These are phyloP conservation scores for Oxytropis ochrocephala DNA, from an alignment of 306 rosid species.

Conservation along the genomic window DNA sequence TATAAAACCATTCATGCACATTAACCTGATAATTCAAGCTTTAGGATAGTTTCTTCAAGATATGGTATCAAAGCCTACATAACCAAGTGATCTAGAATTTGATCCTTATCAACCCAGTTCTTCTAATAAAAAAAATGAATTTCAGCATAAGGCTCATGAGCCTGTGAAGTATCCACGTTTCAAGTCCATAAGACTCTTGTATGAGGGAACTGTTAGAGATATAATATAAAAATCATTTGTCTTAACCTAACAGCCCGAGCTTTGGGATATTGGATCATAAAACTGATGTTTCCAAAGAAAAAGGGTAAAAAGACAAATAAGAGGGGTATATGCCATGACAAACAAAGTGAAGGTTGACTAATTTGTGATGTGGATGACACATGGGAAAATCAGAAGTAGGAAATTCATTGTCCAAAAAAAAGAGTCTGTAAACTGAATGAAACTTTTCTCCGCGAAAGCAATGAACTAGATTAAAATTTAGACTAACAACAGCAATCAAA, in stretches of 20 bases:
- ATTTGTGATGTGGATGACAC: background rate
- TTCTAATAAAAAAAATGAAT: background rate
- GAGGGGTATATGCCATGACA: background rate
- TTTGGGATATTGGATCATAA: background rate
- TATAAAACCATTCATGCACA: background rate
- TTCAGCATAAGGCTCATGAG: background rate
- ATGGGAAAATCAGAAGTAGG: background rate
- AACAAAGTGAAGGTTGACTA: conserved; percentile 3
- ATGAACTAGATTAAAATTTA: conserved; percentile 7
- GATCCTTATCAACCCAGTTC: background rate
- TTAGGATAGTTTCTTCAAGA: background rate
- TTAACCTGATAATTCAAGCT: background rate
- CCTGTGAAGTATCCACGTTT: background rate
- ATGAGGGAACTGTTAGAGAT: background rate
- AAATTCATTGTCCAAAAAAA: background rate
- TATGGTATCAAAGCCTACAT: background rate
- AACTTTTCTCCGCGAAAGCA: background rate
- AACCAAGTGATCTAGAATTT: background rate
- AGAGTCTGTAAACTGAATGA: conserved; percentile 6
- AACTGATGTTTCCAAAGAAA: background rate
- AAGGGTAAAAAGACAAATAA: background rate
- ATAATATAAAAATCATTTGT: background rate
- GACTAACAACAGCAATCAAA: conserved; percentile 16
- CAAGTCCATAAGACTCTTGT: background rate
- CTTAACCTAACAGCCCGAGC: background rate